Evolutionary conservation across 345 rosid genomes (phyloP), one percentile per base, ranked within the genome.

Genomic region (Erucastrum elatum): DNA sequence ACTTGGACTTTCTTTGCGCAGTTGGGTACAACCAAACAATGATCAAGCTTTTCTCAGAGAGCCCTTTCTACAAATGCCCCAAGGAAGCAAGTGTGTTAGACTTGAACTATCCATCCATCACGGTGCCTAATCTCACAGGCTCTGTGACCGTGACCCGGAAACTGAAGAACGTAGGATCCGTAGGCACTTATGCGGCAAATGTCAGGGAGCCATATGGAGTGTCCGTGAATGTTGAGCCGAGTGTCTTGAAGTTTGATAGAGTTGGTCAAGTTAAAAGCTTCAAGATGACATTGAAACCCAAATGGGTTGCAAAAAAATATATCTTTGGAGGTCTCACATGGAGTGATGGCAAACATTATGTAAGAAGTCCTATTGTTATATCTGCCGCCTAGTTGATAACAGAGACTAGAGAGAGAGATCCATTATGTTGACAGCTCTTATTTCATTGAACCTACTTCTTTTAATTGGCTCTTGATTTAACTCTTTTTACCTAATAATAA

Each of bases 341-440:
- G 94, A 72, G 84, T 0, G 88, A 89, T 60, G 88, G 90, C 5
- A 51, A 12, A 12, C 94, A 88, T 65, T 76, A 76, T 37, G 91
- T 89, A 0, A 86, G 91, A 63, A 89, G 97, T 81, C 92, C 94
- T 4, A 88, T 89, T 79, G 87, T 66, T 8, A 85, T 86, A 46
- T 72, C 80, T 69, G 30, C 29, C 51, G 17, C n/a, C 35, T 26
- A 44, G 71, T 25, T 66, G 70, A 39, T 17, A n/a, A n/a, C n/a
- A n/a, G n/a, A n/a, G n/a, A n/a, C n/a, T n/a, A n/a, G n/a, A n/a
- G n/a, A n/a, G n/a, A n/a, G n/a, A n/a, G n/a, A n/a, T n/a, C n/a
- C n/a, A n/a, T n/a, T n/a, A n/a, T n/a, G n/a, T n/a, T n/a, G n/a
- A n/a, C 21, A 11, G n/a, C 10, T 62, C 13, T 31, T 63, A 3